phyloP scores from a whole-genome alignment of 768 basidiomycete species.

The Cystoderma amianthinum region DNA sequence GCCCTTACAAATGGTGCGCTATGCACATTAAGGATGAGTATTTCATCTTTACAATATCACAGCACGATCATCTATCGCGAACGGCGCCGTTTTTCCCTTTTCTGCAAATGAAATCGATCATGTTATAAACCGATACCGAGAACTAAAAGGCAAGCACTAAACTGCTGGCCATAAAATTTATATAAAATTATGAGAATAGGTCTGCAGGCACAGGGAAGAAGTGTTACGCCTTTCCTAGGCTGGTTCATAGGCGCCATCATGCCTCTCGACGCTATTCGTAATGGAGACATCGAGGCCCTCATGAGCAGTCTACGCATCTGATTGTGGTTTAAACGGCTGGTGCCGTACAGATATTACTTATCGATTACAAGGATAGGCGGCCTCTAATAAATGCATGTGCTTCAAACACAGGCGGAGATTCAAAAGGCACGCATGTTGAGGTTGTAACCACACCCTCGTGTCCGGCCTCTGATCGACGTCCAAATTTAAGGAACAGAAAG shows the following conservation, averaged over 20 bases:
- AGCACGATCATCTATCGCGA: slow-evolving; percentile 21
- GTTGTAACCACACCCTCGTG: too few species aligned
- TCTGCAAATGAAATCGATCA: slow-evolving; percentile 27
- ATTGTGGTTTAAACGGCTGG: too few species aligned
- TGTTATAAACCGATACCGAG: slow-evolving; percentile 27
- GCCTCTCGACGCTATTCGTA: slow-evolving; percentile 29
- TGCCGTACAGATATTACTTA: too few species aligned
- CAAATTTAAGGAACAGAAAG: too few species aligned
- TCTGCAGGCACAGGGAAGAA: slow-evolving; percentile 20
- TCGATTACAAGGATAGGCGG: too few species aligned
- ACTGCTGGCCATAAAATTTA: neutral
- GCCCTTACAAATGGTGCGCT: slow-evolving; percentile 24
- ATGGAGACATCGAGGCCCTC: too few species aligned
- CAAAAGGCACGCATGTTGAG: too few species aligned
- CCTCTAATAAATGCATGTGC: too few species aligned
- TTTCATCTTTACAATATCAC: slow-evolving; percentile 4
- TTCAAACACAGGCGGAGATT: too few species aligned
- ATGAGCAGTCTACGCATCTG: too few species aligned
- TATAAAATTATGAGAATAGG: slow-evolving; percentile 12
- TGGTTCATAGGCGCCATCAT: slow-evolving; percentile 38
- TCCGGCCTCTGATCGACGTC: too few species aligned
- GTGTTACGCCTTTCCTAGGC: slow-evolving; percentile 21
- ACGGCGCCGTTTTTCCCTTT: slow-evolving; percentile 27
- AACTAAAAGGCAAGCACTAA: slow-evolving; percentile 23
- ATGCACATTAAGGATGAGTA: neutral